Base-by-base conservation (phyloP, 2,329 filamentous ascomycete genomes). In the Diplodia corticola region DNA sequence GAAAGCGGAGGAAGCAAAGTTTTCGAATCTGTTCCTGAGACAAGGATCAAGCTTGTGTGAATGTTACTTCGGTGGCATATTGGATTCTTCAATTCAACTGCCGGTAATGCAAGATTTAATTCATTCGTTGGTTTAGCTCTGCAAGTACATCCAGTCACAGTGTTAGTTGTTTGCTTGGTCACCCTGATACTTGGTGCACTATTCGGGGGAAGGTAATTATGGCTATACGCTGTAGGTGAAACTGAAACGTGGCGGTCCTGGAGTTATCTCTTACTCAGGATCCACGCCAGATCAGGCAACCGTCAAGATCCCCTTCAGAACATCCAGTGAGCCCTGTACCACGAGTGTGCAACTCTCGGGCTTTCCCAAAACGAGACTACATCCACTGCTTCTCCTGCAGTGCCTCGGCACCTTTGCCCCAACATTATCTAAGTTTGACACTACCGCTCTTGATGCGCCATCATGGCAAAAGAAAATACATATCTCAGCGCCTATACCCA, bases 131-230 rank as follows among this genome's bases (percentile, higher is more conserved):
- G 15, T n/a, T n/a, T n/a, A n/a, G n/a, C n/a, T n/a, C n/a, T n/a
- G 5, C 4, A 40, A 17, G 15, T 40, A 5, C 1, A 4, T 40
- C 17, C 15, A 2, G n/a, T n/a, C n/a, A n/a, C 5, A 17, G 15
- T 7, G 13, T 40, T 5, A 5, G 1, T 17, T 1, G 1, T 17
- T 40, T 40, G 5, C 15, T 40, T 17, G 0, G 6, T 17, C 4
- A 15, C 15, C 13, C 5, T n/a, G 6, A 6, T n/a, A 0, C 2
- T 40, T 0, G 0, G 13, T 4, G 6, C 15, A 2, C 17, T 5
- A 3, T 40, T 40, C 15, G 17, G 15, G 15, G 17, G 2, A 17
- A 40, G 12, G 12, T 2, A n/a, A 15, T 6, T 5, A 17, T n/a
- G 2, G 37, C 6, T 15, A n/a, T 17, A 5, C 13, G 15, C 37